These are phyloP conservation scores for Golubevia sp. DNA, from an alignment of 1,284 basidiomycete species.

Conservation along the genomic window DNA sequence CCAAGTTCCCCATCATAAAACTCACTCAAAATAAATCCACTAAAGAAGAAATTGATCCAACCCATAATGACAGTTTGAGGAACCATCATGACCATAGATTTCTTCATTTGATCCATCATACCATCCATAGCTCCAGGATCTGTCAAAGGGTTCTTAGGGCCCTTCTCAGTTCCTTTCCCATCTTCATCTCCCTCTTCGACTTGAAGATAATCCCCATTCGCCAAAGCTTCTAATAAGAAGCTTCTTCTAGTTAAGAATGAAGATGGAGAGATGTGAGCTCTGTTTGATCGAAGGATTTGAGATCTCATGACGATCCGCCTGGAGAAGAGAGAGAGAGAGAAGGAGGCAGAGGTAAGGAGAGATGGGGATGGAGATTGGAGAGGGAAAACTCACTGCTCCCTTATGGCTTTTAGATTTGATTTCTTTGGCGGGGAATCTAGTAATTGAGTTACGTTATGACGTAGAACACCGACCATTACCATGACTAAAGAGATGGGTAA, in stretches of 20 bases:
- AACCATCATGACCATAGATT: slow-evolving; percentile 83
- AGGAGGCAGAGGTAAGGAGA: slow-evolving; percentile 7
- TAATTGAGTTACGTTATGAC: slow-evolving; percentile 88
- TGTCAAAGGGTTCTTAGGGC: slow-evolving; percentile 70
- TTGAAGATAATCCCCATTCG: slow-evolving; percentile 44
- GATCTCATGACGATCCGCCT: slow-evolving; percentile 47
- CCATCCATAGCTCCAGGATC: slow-evolving; percentile 93
- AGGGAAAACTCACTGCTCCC: slow-evolving; percentile 80
- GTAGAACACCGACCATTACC: slow-evolving; percentile 90
- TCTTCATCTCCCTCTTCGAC: slow-evolving; percentile 22
- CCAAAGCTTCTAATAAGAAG: slow-evolving; percentile 35
- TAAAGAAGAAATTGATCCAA: slow-evolving; percentile 99
- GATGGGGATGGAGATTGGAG: background rate
- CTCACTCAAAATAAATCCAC: slow-evolving; percentile 92
- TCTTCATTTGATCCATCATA: slow-evolving; percentile 99
- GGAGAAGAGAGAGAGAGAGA: background rate
- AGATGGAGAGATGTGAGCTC: slow-evolving; percentile 36
- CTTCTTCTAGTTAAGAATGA: slow-evolving; percentile 37
- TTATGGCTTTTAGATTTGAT: slow-evolving; percentile 74
- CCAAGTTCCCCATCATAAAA: too few relatives aligned
- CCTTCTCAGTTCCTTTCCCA: slow-evolving; percentile 26
- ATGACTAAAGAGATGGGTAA: slow-evolving; percentile 98
- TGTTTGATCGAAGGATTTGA: slow-evolving; percentile 35
- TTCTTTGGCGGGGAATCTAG: slow-evolving; percentile 86
- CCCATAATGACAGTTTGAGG: slow-evolving; percentile 97